phyloP scores from a whole-genome alignment of 208 protist species.

The Acanthamoeba sp. region DNA sequence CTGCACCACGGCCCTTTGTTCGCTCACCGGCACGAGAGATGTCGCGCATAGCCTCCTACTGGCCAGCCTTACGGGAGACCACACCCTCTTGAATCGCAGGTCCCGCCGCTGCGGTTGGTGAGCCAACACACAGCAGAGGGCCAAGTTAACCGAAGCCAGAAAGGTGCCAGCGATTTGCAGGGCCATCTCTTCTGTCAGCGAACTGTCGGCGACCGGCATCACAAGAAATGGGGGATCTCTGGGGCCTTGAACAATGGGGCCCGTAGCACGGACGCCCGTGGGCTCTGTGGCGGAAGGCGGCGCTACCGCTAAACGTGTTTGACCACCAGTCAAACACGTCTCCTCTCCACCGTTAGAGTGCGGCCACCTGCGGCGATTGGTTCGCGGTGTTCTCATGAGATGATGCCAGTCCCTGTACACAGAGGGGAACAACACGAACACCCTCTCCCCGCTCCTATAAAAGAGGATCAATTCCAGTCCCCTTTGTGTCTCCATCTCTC shows the following conservation, averaged over 20 bases:
- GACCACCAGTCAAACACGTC: background rate
- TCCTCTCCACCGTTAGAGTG: background rate
- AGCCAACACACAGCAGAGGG: background rate
- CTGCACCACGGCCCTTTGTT: background rate
- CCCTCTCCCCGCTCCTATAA: background rate
- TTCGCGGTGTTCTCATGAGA: background rate
- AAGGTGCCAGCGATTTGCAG: background rate
- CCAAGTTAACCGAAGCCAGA: background rate
- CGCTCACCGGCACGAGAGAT: background rate
- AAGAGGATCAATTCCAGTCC: background rate
- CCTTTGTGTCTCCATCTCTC: background rate
- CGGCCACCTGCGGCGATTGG: conserved; percentile 4
- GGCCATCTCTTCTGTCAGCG: background rate
- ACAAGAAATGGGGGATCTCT: conserved; percentile 5
- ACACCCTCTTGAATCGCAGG: no score
- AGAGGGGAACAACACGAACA: background rate
- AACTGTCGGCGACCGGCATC: conserved; percentile 3
- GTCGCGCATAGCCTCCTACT: no score
- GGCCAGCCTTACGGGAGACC: no score
- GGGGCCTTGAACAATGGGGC: background rate
- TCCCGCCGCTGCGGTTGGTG: background rate
- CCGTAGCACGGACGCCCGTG: no score
- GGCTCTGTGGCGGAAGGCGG: no score
- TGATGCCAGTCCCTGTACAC: background rate
- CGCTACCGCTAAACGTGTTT: background rate